These are phyloP conservation scores for Cytospora piceicola DNA, from an alignment of 2,329 filamentous ascomycete species.

Conservation along the genomic window DNA sequence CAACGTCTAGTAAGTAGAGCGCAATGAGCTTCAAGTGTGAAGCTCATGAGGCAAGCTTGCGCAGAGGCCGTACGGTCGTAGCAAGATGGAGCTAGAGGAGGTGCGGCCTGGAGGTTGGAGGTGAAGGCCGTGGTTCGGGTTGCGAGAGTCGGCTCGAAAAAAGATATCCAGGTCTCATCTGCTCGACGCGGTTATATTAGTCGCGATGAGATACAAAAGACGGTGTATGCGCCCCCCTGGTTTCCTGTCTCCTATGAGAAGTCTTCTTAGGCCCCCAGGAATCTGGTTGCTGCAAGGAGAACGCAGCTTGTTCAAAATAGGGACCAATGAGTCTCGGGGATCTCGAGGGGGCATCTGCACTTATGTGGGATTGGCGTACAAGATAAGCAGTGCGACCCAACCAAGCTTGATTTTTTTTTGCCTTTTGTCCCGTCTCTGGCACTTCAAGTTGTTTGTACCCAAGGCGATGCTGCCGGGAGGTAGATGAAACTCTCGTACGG, in stretches of 20 bases:
- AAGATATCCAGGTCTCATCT: not conserved
- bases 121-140: not conserved
- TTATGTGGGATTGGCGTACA: slow-evolving; percentile 21
- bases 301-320: slow-evolving; percentile 10
- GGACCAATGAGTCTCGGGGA: slow-evolving; percentile 22
- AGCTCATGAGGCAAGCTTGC: slow-evolving; percentile 50
- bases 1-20: slow-evolving; percentile 45
- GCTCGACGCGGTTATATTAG: not conserved
- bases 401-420: slow-evolving; percentile 12
- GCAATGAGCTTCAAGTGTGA: slow-evolving; percentile 44
- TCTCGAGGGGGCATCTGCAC: slow-evolving; percentile 18
- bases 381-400: slow-evolving; percentile 18
- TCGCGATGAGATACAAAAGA: not conserved
- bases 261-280: slow-evolving; percentile 1
- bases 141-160: not conserved
- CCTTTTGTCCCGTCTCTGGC: not conserved
- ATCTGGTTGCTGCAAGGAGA: slow-evolving; percentile 30
- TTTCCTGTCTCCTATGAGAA: not conserved
- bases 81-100: slow-evolving; percentile 7
- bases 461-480: not conserved
- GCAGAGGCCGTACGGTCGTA: slow-evolving; percentile 18
- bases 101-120: not conserved
- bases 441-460: not conserved
- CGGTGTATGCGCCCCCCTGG: not conserved
- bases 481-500: not conserved